These are phyloP conservation scores for Vitis labrusca DNA, from an alignment of 164 flowering plant species.

Conservation along the genomic window DNA sequence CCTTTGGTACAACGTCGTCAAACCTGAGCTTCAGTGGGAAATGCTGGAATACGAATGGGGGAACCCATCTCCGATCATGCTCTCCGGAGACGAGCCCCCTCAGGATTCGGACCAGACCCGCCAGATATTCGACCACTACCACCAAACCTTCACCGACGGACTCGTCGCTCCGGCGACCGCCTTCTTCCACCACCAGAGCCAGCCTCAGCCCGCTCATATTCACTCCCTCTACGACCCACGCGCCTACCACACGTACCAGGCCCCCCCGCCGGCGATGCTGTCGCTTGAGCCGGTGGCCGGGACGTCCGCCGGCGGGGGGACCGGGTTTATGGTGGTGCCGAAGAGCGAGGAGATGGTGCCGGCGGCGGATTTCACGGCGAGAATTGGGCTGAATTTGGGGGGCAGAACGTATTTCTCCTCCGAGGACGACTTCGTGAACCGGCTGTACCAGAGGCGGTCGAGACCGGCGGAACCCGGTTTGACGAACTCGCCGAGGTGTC, in stretches of 20 bases:
- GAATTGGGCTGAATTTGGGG: conserved; percentile 80
- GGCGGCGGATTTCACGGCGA: conserved; percentile 29
- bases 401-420: conserved; percentile 78
- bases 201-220: conserved; percentile 9
- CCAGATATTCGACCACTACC: conserved; percentile 45
- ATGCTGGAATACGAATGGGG: conserved; percentile 81
- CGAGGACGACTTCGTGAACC: conserved; percentile 72
- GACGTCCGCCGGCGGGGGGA: conserved; percentile 1
- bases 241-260: conserved; percentile 17
- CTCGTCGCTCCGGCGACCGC: conserved; percentile 4
- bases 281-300: conserved; percentile 22
- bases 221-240: conserved; percentile 38
- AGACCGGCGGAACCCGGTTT: conserved; percentile 41
- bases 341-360: conserved; percentile 46
- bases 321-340: conserved; percentile 43
- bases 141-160: conserved; percentile 26
- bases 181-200: background rate
- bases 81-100: conserved; percentile 33
- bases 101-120: conserved; percentile 35
- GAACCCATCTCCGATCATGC: conserved; percentile 45
- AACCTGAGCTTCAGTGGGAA: background rate
- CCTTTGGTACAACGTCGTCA: too few relatives aligned
- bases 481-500: conserved; percentile 62
- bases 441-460: conserved; percentile 61
- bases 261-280: conserved; percentile 18